Percentiles rank a stretch among this genome's conserved stretches.
Evolutionary conservation across 1,139 yeast species (phyloP).

Genomic region (Yamadazyma membranifaciens): DNA sequence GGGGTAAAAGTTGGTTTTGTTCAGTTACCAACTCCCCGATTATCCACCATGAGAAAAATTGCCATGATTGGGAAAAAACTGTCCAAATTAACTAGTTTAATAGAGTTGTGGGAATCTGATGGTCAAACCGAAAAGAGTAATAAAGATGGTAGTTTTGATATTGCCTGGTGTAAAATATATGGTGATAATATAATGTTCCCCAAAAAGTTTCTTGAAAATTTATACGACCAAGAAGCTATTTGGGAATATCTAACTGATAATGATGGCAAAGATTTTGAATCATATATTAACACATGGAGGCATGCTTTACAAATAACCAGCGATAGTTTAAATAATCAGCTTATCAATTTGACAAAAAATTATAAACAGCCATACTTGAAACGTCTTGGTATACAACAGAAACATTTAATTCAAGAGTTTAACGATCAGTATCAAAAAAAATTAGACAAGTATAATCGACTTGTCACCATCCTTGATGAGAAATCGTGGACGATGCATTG

Average conservation of each 20-base stretch:
- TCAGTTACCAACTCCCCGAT: constrained; percentile 24
- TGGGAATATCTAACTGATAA: constrained; percentile 34
- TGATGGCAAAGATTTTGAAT: constrained; percentile 4
- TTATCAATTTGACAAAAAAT: constrained; percentile 16
- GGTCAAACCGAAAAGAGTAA: constrained; percentile 7
- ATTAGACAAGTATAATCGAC: constrained; percentile 15
- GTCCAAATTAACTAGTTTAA: constrained; percentile 22
- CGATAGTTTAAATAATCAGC: constrained; percentile 20
- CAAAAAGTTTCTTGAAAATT: constrained; percentile 24
- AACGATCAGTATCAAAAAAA: constrained; percentile 23
- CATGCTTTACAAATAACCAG: constrained; percentile 23
- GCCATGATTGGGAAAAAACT: constrained; percentile 35
- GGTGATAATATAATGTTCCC: constrained; percentile 32
- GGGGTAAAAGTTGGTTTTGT: constrained; percentile 34
- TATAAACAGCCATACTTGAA: constrained; percentile 9
- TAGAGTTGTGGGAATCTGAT: constrained; percentile 28
- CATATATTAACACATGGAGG: constrained; percentile 3
- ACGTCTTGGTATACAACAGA: constrained; percentile 14
- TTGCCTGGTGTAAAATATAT: constrained; percentile 29
- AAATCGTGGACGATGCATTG: constrained; percentile 32
- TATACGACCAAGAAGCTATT: constrained; percentile 19
- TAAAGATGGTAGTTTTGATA: constrained; percentile 25
- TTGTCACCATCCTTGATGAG: constrained; percentile 18
- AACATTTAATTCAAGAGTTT: constrained; percentile 23
- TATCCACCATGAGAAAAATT: constrained; percentile 21